Conservation (phyloP, 805 yeast species). For the Candida coquimbonensis region DNA sequence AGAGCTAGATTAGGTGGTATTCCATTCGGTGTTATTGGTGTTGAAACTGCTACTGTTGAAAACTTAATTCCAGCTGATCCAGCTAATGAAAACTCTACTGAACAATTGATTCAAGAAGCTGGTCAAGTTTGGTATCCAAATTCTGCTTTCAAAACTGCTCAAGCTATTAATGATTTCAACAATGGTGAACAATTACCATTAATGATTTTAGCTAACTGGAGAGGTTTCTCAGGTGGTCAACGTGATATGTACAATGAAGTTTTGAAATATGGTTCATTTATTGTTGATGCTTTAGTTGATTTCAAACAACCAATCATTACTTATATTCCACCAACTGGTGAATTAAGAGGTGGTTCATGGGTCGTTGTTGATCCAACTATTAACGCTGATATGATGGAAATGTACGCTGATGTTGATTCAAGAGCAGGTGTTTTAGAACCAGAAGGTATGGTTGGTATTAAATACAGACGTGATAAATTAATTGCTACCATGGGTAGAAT, state of each 20-base stretch:
- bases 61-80: constrained; percentile 96
- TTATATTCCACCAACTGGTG: constrained; percentile 97
- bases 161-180: constrained; percentile 96
- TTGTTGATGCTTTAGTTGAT: constrained; percentile 94
- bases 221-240: constrained; percentile 99
- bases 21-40: constrained; percentile 97
- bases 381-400: constrained; percentile 96
- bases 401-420: constrained; percentile 94
- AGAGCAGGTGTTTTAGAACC: constrained; percentile 99
- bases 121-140: constrained; percentile 99
- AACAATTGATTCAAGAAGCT: constrained; percentile 82
- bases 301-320: constrained; percentile 96
- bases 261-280: constrained; percentile 91
- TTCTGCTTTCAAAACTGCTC: constrained; percentile 98
- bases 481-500: constrained; percentile 87
- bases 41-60: constrained; percentile 86
- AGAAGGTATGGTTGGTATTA: constrained; percentile 98
- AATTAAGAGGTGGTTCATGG: constrained; percentile 99
- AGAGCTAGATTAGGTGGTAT: constrained; percentile 98
- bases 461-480: constrained; percentile 90
- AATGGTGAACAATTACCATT: constrained; percentile 96
- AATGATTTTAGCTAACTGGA: constrained; percentile 98
- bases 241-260: constrained; percentile 99
- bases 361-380: constrained; percentile 99
- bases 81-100: constrained; percentile 94